Conservation (phyloP, 2,329 filamentous ascomycete species). For the Aspergillus jensenii region DNA sequence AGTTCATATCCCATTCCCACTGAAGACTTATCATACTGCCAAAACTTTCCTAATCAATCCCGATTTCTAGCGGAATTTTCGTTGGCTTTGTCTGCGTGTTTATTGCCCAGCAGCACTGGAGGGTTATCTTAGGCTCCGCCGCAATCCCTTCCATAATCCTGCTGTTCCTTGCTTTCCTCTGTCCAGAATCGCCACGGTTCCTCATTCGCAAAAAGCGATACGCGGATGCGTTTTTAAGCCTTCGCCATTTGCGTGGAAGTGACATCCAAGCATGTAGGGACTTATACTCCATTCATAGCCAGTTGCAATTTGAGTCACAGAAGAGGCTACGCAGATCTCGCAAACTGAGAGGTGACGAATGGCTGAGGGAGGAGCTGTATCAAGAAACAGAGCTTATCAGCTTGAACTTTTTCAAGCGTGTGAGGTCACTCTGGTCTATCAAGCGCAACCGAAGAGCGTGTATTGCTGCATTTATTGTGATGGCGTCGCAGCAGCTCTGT, state of each 20-base stretch:
- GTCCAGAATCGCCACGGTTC: constrained; percentile 44
- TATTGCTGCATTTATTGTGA: constrained; percentile 27
- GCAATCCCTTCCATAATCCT: constrained; percentile 50
- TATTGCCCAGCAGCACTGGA: constrained; percentile 38
- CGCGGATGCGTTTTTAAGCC: constrained; percentile 30
- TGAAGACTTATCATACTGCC: background rate
- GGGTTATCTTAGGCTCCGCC: constrained; percentile 48
- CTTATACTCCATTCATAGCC: constrained; percentile 34
- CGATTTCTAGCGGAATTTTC: constrained; percentile 14
- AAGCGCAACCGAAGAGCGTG: constrained; percentile 26
- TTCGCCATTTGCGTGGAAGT: constrained; percentile 35
- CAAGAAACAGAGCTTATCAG: background rate
- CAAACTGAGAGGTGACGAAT: too few species aligned
- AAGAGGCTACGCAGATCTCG: too few species aligned
- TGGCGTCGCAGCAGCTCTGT: constrained; percentile 32
- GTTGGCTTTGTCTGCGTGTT: constrained; percentile 15
- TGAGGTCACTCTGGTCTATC: constrained; percentile 21
- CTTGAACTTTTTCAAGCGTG: constrained; percentile 18
- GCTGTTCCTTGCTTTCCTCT: constrained; percentile 46
- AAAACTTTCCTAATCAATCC: too few species aligned
- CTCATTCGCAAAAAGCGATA: constrained; percentile 33
- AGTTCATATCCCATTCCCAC: background rate
- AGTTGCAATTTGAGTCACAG: constrained; percentile 33
- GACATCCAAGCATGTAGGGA: constrained; percentile 37
- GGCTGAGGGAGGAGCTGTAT: background rate